Evolutionary conservation across 2,329 filamentous ascomycete genomes (phyloP).

Genomic region (Aspergillus sp.): DNA sequence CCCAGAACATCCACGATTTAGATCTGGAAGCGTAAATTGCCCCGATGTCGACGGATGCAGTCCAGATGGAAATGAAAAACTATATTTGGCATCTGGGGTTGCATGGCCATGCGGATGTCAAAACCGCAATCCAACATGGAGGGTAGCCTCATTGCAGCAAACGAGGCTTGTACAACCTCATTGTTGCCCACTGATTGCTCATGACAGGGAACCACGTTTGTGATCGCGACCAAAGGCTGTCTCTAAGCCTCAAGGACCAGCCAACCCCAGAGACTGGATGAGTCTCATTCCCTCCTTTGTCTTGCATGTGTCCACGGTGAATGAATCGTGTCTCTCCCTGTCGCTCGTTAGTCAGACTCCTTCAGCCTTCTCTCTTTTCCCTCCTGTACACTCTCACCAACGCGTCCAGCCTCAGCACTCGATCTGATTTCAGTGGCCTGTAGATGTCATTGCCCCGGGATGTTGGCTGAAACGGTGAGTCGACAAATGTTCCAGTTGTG

Average conservation of each 20-base stretch:
- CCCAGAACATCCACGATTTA: not conserved
- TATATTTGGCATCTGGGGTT: not conserved
- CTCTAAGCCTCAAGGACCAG: not conserved
- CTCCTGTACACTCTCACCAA: not conserved
- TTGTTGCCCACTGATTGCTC: not conserved
- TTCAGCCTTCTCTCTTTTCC: not conserved
- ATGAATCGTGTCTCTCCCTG: not conserved
- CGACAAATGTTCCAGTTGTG: not conserved
- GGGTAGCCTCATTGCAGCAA: not conserved
- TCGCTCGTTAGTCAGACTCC: not conserved
- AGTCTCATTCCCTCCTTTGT: slow-evolving; percentile 18
- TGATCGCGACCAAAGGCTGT: slow-evolving; percentile 3
- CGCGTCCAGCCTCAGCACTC: not conserved
- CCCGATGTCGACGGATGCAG: not conserved
- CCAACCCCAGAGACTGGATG: not conserved
- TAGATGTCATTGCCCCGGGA: not conserved
- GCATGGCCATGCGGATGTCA: not conserved
- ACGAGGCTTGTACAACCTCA: not conserved
- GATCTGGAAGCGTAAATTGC: not conserved
- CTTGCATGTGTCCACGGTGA: not conserved
- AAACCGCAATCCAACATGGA: not conserved
- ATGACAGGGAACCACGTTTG: not conserved
- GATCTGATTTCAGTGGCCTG: not conserved
- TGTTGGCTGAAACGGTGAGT: slow-evolving; percentile 1
- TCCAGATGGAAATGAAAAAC: not conserved